Conservation (phyloP, 1,139 yeast species). For the Yamadazyma sp. region DNA sequence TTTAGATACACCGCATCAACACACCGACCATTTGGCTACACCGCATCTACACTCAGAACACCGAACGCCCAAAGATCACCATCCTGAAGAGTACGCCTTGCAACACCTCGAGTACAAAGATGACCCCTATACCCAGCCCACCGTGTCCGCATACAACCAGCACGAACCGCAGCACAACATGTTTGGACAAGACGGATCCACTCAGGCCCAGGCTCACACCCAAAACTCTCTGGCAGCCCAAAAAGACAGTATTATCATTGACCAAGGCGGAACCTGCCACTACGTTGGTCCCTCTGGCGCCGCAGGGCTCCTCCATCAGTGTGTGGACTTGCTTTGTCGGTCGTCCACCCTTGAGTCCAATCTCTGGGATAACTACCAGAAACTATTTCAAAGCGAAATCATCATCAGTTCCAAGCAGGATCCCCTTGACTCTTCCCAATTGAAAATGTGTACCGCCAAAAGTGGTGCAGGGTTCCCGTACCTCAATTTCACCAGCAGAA, state of each 20-base stretch:
- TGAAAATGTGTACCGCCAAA: not conserved
- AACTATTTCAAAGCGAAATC: conserved; percentile 11
- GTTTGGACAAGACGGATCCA: no score
- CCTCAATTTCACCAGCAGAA: conserved; percentile 18
- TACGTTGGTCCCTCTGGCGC: conserved; percentile 18
- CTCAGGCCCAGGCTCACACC: no score
- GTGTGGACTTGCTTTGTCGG: conserved; percentile 9
- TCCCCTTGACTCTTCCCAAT: not conserved
- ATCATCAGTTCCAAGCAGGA: conserved; percentile 11
- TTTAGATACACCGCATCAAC: no score
- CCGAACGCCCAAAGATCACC: no score
- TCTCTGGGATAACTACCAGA: conserved; percentile 7
- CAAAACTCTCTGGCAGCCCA: not conserved
- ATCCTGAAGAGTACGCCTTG: no score
- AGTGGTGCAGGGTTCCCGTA: conserved; percentile 7
- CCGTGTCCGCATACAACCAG: no score
- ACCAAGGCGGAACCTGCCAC: conserved; percentile 15
- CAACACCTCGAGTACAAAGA: no score
- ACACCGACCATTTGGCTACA: no score
- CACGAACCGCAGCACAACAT: not conserved
- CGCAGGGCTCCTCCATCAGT: conserved; percentile 12
- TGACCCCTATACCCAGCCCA: no score
- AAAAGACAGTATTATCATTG: conserved; percentile 15
- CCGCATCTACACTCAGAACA: no score
- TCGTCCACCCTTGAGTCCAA: conserved; percentile 6